These are phyloP conservation scores for Phlebiopsis gigantea DNA, from an alignment of 768 basidiomycete species.

Conservation along the genomic window DNA sequence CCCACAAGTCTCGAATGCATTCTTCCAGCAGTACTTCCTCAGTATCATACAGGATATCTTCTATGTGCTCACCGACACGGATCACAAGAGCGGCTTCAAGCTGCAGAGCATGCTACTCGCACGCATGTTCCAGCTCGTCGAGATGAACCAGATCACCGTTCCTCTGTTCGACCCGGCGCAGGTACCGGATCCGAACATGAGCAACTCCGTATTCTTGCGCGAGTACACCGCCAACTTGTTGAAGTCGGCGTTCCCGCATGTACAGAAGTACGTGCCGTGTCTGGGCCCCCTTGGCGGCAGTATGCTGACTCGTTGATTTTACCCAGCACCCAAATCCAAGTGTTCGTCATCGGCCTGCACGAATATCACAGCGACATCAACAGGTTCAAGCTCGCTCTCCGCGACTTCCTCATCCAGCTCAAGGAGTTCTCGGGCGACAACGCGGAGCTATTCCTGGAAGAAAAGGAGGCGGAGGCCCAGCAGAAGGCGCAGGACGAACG, in stretches of 20 bases:
- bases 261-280: conserved; percentile 60
- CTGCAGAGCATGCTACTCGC: conserved; percentile 90
- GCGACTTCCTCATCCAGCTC: conserved; percentile 96
- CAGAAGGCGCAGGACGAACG: conserved; percentile 78
- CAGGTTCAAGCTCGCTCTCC: conserved; percentile 89
- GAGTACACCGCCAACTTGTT: conserved; percentile 85
- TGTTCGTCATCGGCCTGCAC: conserved; percentile 62
- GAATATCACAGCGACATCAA: conserved; percentile 77
- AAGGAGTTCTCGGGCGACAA: conserved; percentile 98
- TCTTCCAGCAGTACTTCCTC: conserved; percentile 96
- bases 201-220: conserved; percentile 75
- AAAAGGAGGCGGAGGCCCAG: conserved; percentile 84
- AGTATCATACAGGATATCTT: conserved; percentile 93
- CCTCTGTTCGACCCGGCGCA: conserved; percentile 82
- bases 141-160: conserved; percentile 70
- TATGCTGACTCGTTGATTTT: conserved; percentile 1
- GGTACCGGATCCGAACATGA: conserved; percentile 62
- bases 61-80: conserved; percentile 95
- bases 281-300: conserved; percentile 8
- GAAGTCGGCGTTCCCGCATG: conserved; percentile 87
- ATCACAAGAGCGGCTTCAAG: conserved; percentile 99
- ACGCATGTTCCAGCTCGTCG: conserved; percentile 89
- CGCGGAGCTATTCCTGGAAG: conserved; percentile 86
- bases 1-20: conserved; percentile 73
- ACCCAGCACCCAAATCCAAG: conserved; percentile 60